phyloP scores from a whole-genome alignment of 768 basidiomycete species.

The Pulveroboletus ravenelii region DNA sequence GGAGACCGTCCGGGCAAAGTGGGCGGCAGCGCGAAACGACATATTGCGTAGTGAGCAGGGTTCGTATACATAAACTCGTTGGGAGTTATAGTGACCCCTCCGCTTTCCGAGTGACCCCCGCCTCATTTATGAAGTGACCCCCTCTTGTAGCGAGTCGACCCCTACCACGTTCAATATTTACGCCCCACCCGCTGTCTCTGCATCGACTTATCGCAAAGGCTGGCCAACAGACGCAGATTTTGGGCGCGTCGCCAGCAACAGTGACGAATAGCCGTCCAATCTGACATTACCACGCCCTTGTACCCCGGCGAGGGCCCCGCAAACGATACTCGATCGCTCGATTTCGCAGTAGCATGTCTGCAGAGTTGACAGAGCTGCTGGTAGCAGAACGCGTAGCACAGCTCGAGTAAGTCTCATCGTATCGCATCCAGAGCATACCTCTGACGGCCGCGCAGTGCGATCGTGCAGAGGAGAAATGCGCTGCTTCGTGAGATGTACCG shows the following conservation, averaged over 20 bases:
- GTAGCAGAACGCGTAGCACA: slow-evolving; percentile 34
- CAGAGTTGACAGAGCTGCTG: slow-evolving; percentile 31
- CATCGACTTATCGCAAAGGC: neutral
- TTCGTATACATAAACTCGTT: neutral
- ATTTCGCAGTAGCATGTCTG: slow-evolving; percentile 19
- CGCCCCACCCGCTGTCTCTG: neutral
- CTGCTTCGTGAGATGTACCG: slow-evolving; percentile 68
- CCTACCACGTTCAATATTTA: neutral
- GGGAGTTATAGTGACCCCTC: slow-evolving; percentile 4
- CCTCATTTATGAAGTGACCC: neutral
- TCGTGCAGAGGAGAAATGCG: slow-evolving; percentile 62
- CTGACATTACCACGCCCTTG: neutral
- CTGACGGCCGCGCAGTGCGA: slow-evolving; percentile 40
- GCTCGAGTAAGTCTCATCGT: slow-evolving; percentile 26
- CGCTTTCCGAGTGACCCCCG: slow-evolving; percentile 8
- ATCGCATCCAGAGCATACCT: neutral
- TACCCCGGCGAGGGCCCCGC: neutral
- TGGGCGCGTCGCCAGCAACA: slow-evolving; percentile 9
- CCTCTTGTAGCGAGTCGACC: slow-evolving; percentile 1
- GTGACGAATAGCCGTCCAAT: neutral
- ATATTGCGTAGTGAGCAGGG: slow-evolving; percentile 2
- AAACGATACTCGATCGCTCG: slow-evolving; percentile 3
- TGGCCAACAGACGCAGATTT: neutral
- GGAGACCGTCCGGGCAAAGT: slow-evolving; percentile 10
- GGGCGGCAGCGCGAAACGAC: slow-evolving; percentile 13